Percentiles rank a stretch among this genome's conserved stretches.
Evolutionary conservation across 441 rosid species (phyloP).

Genomic region (Melastoma candidum): DNA sequence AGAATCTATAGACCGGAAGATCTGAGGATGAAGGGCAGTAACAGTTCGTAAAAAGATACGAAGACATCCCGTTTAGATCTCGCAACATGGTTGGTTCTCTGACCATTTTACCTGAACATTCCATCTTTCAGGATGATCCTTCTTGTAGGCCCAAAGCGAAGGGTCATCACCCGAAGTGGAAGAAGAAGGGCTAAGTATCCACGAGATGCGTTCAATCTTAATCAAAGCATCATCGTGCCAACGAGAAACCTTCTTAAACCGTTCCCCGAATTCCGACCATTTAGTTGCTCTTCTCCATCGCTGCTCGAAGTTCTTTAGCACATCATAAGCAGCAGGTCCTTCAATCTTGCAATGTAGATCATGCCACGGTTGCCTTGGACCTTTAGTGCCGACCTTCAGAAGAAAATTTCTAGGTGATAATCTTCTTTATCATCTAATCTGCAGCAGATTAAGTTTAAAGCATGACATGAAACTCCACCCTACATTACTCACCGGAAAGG

Average conservation of each 20-base stretch:
- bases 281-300: constrained; percentile 80
- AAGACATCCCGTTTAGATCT: not conserved
- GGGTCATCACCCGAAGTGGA: constrained; percentile 35
- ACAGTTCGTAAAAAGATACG: not conserved
- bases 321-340: constrained; percentile 89
- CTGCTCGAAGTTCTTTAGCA: constrained; percentile 81
- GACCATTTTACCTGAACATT: constrained; percentile 47
- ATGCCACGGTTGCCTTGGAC: constrained; percentile 87
- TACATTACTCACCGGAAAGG: constrained; percentile 50
- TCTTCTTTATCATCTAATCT: no score
- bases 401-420: not conserved
- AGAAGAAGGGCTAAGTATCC: constrained; percentile 65
- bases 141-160: constrained; percentile 36
- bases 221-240: constrained; percentile 82
- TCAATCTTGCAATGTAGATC: constrained; percentile 81
- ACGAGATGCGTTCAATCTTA: constrained; percentile 74
- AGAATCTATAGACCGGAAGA: constrained; percentile 81
- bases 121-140: constrained; percentile 61
- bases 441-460: no score
- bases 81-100: not conserved
- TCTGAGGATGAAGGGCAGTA: constrained; percentile 27
- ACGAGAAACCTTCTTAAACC: constrained; percentile 47
- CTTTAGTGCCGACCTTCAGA: constrained; percentile 51
- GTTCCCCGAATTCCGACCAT: constrained; percentile 54
- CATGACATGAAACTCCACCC: not conserved